These are phyloP conservation scores for Paecilomyces niveus DNA, from an alignment of 2,329 filamentous ascomycete species.

Conservation along the genomic window DNA sequence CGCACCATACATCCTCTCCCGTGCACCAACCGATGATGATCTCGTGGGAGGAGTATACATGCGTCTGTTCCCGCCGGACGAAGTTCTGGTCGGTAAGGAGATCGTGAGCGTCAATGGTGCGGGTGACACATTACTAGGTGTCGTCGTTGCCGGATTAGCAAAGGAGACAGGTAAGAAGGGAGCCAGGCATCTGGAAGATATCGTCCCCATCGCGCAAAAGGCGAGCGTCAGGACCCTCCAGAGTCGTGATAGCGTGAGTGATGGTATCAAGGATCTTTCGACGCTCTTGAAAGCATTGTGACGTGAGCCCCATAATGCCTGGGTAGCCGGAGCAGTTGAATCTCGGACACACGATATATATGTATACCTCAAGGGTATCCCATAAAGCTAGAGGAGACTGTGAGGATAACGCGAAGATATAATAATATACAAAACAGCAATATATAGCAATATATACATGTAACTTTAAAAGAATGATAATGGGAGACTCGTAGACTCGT, in stretches of 20 bases:
- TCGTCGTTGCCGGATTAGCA: conserved; percentile 70
- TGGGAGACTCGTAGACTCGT: too few relatives aligned
- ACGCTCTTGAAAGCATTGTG: conserved; percentile 5
- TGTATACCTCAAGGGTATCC: too few relatives aligned
- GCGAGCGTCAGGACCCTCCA: conserved; percentile 73
- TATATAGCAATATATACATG: too few relatives aligned
- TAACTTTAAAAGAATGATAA: too few relatives aligned
- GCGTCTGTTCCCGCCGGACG: conserved; percentile 61
- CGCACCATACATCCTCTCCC: conserved; percentile 64
- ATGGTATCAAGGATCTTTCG: conserved; percentile 19
- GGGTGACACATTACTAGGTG: conserved; percentile 86
- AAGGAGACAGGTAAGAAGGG: conserved; percentile 37
- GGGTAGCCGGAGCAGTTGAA: too few relatives aligned
- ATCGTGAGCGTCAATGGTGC: conserved; percentile 89
- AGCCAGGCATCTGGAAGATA: conserved; percentile 48
- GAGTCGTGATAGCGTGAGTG: conserved; percentile 62
- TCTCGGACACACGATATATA: too few relatives aligned
- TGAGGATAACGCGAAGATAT: too few relatives aligned
- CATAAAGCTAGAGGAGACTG: too few relatives aligned
- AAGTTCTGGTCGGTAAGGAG: conserved; percentile 53
- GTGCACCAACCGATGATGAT: conserved; percentile 46
- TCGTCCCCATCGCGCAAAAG: conserved; percentile 73
- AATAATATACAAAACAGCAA: too few relatives aligned
- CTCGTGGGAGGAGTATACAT: conserved; percentile 81
- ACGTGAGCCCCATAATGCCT: too few relatives aligned